A percentile compares a stretch with the other conserved stretches of the same genome.
Conservation (phyloP, 129 eudicot genomes). For the Flaveria trinervia region DNA sequence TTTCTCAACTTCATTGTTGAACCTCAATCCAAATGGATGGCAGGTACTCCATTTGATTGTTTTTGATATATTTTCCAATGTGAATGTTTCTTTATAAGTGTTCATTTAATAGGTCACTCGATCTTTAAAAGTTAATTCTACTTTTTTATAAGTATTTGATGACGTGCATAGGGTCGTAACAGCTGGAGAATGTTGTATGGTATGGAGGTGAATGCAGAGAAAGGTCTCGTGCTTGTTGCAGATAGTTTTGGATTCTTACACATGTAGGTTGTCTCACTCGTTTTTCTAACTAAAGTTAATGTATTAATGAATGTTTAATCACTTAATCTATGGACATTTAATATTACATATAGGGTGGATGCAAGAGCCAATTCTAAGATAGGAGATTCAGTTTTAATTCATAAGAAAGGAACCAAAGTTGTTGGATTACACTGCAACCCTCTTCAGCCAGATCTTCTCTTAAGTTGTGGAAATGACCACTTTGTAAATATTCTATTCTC, state of each 20-base stretch:
- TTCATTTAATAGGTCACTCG: neutral
- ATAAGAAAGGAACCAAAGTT: conserved; percentile 91
- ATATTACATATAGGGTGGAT: conserved; percentile 57
- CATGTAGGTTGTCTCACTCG: conserved; percentile 43
- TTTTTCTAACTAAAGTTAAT: neutral
- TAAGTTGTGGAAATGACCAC: conserved; percentile 98
- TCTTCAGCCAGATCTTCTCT: conserved; percentile 89
- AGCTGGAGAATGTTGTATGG: conserved; percentile 97
- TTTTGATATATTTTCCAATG: neutral
- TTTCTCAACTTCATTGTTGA: conserved; percentile 60
- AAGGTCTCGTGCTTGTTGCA: conserved; percentile 77
- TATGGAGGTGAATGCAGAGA: conserved; percentile 79
- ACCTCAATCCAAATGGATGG: conserved; percentile 95
- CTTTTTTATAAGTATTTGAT: conserved; percentile 10
- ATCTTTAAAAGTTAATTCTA: neutral
- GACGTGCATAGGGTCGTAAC: conserved; percentile 59
- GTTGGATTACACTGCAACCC: conserved; percentile 94
- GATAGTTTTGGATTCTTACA: conserved; percentile 84
- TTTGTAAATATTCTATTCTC: conserved; percentile 54
- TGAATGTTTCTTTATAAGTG: neutral
- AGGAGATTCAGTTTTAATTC: conserved; percentile 72
- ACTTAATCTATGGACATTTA: neutral
- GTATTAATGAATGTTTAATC: neutral
- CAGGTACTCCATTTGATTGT: conserved; percentile 50
- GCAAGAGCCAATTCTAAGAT: conserved; percentile 53